phyloP scores from a whole-genome alignment of 306 rosid species.

The Adenanthera pavonina region DNA sequence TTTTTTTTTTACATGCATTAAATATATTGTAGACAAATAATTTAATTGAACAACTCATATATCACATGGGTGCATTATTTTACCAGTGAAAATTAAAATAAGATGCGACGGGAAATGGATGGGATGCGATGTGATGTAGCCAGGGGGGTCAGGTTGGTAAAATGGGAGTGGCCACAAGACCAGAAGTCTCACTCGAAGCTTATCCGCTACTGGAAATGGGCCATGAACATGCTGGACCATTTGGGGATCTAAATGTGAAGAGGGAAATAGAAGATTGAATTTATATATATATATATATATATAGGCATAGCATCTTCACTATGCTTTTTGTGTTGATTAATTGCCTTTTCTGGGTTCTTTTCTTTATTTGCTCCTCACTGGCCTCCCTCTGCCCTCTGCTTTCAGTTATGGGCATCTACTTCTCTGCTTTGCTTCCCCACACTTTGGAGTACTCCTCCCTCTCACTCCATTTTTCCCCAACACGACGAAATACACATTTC shows the following conservation, averaged over 20 bases:
- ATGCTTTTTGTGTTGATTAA: too few species aligned
- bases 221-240: conserved; percentile 25
- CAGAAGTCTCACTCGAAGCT: not conserved
- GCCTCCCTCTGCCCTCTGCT: conserved; percentile 1
- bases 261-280: conserved; percentile 35
- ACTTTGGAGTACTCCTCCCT: conserved; percentile 12
- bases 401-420: conserved; percentile 39
- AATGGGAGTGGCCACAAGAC: not conserved
- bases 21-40: too few species aligned
- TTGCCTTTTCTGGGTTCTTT: conserved; percentile 44
- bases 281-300: too few species aligned
- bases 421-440: conserved; percentile 32
- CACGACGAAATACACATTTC: not conserved
- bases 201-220: conserved; percentile 46
- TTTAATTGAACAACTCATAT: too few species aligned
- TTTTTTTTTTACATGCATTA: too few species aligned
- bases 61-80: too few species aligned
- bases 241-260: conserved; percentile 36
- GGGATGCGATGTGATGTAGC: too few species aligned
- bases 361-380: conserved; percentile 20
- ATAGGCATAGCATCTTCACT: too few species aligned
- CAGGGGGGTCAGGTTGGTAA: conserved; percentile 13
- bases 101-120: not conserved
- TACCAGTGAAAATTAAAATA: not conserved
- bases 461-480: not conserved